A percentile compares a stretch with the other conserved stretches of the same genome.
These are phyloP conservation scores for Capronia epimyces DNA, from an alignment of 2,329 filamentous ascomycete species.

Conservation along the genomic window DNA sequence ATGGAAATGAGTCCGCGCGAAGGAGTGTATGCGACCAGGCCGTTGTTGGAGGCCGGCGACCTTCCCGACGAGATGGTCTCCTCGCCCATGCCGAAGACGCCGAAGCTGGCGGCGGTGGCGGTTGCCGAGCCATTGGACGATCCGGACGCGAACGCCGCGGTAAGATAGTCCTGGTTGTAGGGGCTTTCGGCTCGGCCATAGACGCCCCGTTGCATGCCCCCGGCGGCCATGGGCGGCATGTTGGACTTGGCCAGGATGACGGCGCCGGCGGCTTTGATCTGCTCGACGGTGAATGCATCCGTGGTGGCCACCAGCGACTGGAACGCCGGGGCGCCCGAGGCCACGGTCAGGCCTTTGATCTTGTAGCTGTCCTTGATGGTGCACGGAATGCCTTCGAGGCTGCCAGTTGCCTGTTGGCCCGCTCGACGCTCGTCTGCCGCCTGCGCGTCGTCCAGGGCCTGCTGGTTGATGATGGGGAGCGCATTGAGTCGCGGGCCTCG, in stretches of 20 bases:
- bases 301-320: conserved; percentile 44
- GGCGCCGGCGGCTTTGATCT: conserved; percentile 29
- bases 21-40: conserved; percentile 49
- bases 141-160: conserved; percentile 48
- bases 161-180: conserved; percentile 49
- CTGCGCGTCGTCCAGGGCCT: conserved; percentile 44
- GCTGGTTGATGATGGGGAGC: conserved; percentile 45
- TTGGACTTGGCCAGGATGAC: conserved; percentile 34
- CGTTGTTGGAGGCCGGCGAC: conserved; percentile 51
- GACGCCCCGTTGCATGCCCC: conserved; percentile 53
- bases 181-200: conserved; percentile 54
- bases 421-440: conserved; percentile 45
- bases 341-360: conserved; percentile 49
- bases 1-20: conserved; percentile 47
- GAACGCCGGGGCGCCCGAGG: conserved; percentile 53
- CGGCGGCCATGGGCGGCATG: conserved; percentile 52
- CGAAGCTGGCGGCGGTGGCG: conserved; percentile 46
- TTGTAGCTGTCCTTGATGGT: conserved; percentile 56
- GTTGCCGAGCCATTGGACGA: conserved; percentile 52
- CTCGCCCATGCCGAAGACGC: conserved; percentile 46
- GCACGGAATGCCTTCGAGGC: conserved; percentile 53
- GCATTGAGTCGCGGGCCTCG: conserved; percentile 42
- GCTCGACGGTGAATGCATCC: conserved; percentile 26
- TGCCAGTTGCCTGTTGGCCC: conserved; percentile 33
- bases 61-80: conserved; percentile 52